These are phyloP conservation scores for Cornus florida DNA, from an alignment of 148 eudicot species.

Conservation along the genomic window DNA sequence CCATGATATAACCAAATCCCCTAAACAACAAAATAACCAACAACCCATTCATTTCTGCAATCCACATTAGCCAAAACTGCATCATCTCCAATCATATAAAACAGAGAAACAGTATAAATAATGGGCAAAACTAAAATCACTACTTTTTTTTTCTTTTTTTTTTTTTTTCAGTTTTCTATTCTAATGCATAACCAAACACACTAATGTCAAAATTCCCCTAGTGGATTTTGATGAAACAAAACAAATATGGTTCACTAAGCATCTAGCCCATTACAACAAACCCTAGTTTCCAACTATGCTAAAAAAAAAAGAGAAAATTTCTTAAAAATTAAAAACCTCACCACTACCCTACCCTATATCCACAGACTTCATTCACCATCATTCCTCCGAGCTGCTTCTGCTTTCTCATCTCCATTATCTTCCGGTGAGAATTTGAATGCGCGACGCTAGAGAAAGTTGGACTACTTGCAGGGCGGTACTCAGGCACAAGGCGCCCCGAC, in stretches of 20 bases:
- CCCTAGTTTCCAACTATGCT: slow-evolving; percentile 28
- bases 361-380: slow-evolving; percentile 27
- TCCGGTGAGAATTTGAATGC: slow-evolving; percentile 92
- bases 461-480: slow-evolving; percentile 85
- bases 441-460: slow-evolving; percentile 66
- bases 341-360: slow-evolving; percentile 36
- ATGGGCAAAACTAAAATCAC: slow-evolving; percentile 15
- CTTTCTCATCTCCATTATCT: slow-evolving; percentile 81
- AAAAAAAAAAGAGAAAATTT: slow-evolving; percentile 4
- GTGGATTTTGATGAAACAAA: slow-evolving; percentile 21
- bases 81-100: slow-evolving; percentile 8
- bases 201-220: slow-evolving; percentile 23
- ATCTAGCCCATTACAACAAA: slow-evolving; percentile 39
- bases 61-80: slow-evolving; percentile 4
- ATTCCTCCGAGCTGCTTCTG: slow-evolving; percentile 41
- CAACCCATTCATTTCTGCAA: not conserved
- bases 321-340: slow-evolving; percentile 9
- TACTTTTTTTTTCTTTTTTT: not conserved
- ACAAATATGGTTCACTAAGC: slow-evolving; percentile 29
- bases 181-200: slow-evolving; percentile 23
- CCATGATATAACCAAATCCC: not conserved
- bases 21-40: not conserved
- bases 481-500: slow-evolving; percentile 82
- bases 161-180: slow-evolving; percentile 3
- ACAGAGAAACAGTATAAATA: not conserved